Base-by-base conservation (phyloP, 2,329 filamentous ascomycete species). In the Cyphellophora europaea region DNA sequence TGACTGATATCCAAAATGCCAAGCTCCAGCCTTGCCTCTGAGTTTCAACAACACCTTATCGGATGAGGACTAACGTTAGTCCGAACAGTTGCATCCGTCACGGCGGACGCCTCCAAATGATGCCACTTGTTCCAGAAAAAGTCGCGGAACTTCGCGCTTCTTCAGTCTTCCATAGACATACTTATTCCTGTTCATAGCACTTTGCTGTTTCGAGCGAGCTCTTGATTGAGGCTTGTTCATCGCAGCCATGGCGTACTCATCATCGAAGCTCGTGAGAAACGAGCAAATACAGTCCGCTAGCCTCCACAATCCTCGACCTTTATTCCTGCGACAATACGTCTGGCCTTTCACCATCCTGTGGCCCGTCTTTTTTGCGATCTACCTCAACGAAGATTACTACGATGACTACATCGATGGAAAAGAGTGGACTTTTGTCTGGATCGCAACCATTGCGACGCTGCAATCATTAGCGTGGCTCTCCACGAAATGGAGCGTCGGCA, bases 401-500 rank as follows among this genome's bases (percentile, higher is more conserved):
- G 82, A 93, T 48, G 81, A 79, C 55, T 79, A 96, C 66, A 93
- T 98, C 46, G 77, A 82, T 51, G 88, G 82, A n/a, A 79, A 82
- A 50, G 91, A 98, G 69, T 98, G 91, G 89, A 96, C 93, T 1
- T 93, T 94, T 57, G 85, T 98, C 44, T 98, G 85, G 79, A 75
- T 82, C 47, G 89, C 83, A 52, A 72, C 77, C 48, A 95, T 98
- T 55, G 71, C 93, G 57, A 94, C 88, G 8, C 54, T 82, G 37
- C 93, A 98, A 66, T 79, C 84, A 45, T 72, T 98, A 45, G 66
- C 87, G 49, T 98, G 91, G 89, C 72, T 98, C 43, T 89, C 83
- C 66, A 98, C 91, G 30, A 86, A 96, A 65, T 98, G 91, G 91
- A 96, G 85, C 55, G 86, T 98, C 57, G 79, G 88, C 55, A 67